phyloP scores from a whole-genome alignment of 2,329 filamentous ascomycete species.

The Xenosphaeropsis pyriputrescens region DNA sequence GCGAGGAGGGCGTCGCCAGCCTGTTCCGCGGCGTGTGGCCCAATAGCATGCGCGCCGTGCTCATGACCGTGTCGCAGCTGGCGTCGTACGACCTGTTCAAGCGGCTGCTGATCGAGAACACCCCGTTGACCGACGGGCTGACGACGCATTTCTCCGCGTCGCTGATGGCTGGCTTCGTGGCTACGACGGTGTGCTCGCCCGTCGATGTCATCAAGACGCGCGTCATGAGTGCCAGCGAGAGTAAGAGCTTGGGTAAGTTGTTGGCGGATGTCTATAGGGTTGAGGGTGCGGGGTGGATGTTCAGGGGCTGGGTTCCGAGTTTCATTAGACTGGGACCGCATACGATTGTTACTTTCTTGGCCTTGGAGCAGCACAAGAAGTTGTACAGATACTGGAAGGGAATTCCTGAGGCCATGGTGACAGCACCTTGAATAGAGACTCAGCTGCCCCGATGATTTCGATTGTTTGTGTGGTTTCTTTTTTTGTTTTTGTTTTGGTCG shows the following conservation, averaged over 20 bases:
- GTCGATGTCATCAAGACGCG: constrained; percentile 84
- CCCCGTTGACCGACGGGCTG: constrained; percentile 52
- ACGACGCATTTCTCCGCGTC: constrained; percentile 66
- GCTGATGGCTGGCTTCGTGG: constrained; percentile 67
- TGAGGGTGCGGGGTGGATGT: constrained; percentile 72
- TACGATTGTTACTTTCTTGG: constrained; percentile 77
- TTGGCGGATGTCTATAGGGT: constrained; percentile 51
- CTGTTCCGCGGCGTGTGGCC: constrained; percentile 80
- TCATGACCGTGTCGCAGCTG: constrained; percentile 77
- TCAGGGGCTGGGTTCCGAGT: constrained; percentile 79
- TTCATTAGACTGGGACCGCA: constrained; percentile 57
- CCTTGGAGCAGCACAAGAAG: constrained; percentile 77
- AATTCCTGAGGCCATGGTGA: constrained; percentile 2
- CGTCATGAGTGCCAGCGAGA: constrained; percentile 58
- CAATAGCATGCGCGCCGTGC: constrained; percentile 66
- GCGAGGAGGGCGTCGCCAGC: constrained; percentile 61
- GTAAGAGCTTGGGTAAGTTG: constrained; percentile 38
- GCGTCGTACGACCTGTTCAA: constrained; percentile 81
- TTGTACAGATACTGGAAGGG: constrained; percentile 43
- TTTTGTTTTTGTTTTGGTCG: too few relatives aligned
- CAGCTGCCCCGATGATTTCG: too few relatives aligned
- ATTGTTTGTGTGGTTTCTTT: too few relatives aligned
- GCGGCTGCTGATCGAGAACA: constrained; percentile 47
- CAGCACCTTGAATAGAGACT: too few relatives aligned
- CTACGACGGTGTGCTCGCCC: constrained; percentile 72